phyloP scores from a whole-genome alignment of 495 filamentous ascomycete species.

The Hypoxylon cercidicola region DNA sequence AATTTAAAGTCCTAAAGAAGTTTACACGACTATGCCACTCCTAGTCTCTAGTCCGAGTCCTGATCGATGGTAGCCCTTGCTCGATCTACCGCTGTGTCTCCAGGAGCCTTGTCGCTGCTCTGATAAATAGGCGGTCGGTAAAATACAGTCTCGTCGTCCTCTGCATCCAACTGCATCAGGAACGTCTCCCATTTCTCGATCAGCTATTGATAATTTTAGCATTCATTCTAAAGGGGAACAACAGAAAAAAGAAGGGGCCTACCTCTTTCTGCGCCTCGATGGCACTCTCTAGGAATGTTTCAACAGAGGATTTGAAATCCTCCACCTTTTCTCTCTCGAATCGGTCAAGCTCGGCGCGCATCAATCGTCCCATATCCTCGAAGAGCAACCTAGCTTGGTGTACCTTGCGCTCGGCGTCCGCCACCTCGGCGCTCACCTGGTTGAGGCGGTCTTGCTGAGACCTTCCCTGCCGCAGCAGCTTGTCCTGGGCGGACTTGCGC shows the following conservation, averaged over 20 bases:
- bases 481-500: constrained; percentile 85
- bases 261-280: constrained; percentile 99
- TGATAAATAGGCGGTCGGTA: constrained; percentile 70
- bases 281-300: constrained; percentile 95
- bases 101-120: constrained; percentile 51
- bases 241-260: constrained; percentile 41
- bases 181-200: constrained; percentile 99
- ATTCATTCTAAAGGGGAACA: constrained; percentile 6
- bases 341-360: constrained; percentile 88
- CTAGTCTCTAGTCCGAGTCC: constrained; percentile 59
- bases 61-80: constrained; percentile 62
- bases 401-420: constrained; percentile 91
- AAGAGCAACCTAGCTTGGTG: constrained; percentile 90
- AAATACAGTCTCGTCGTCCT: constrained; percentile 85
- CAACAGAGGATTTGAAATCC: constrained; percentile 97
- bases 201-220: constrained; percentile 66
- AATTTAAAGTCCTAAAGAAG: constrained; percentile 9
- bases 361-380: constrained; percentile 95
- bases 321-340: constrained; percentile 99
- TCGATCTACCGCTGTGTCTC: constrained; percentile 60
- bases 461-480: constrained; percentile 90
- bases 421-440: constrained; percentile 90
- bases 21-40: no score
- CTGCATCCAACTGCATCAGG: constrained; percentile 91
- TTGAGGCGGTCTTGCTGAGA: constrained; percentile 94